These are phyloP conservation scores for Coemansia reversa DNA, from an alignment of 192 early-diverging fungal species.

Conservation along the genomic window DNA sequence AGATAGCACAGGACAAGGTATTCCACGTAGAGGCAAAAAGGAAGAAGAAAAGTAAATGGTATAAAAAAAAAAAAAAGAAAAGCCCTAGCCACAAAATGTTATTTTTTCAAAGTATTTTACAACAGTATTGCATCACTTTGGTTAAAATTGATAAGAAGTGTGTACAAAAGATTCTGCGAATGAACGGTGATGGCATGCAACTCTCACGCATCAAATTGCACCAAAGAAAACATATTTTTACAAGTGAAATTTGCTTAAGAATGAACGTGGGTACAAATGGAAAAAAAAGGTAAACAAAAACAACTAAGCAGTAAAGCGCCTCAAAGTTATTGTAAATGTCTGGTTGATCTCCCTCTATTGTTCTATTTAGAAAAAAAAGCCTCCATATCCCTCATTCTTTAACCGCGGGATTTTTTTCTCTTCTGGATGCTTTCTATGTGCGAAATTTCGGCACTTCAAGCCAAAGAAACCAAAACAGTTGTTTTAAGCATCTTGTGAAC, in stretches of 20 bases:
- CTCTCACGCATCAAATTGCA: not conserved
- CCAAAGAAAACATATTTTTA: not conserved
- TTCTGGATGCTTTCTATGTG: not conserved
- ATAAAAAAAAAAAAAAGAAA: not conserved
- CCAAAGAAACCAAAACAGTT: not conserved
- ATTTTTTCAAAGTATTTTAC: not conserved
- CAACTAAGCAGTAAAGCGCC: not conserved
- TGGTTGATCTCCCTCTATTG: conserved; percentile 1
- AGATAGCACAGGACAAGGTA: not conserved
- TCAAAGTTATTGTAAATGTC: conserved; percentile 5
- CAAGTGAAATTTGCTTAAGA: not conserved
- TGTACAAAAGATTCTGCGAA: not conserved
- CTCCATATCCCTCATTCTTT: not conserved
- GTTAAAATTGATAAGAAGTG: not conserved
- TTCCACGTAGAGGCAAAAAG: not conserved
- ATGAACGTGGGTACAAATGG: conserved; percentile 1
- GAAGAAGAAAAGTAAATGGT: not conserved
- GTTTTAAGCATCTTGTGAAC: not conserved
- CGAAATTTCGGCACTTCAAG: not conserved
- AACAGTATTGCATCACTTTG: not conserved
- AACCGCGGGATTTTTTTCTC: not conserved
- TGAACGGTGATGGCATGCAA: not conserved
- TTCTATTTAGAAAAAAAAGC: not conserved
- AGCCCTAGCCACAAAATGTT: not conserved
- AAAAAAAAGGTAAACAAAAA: conserved; percentile 28